Conservation (phyloP, 2,329 filamentous ascomycete species). For the Ascochyta koolunga region DNA sequence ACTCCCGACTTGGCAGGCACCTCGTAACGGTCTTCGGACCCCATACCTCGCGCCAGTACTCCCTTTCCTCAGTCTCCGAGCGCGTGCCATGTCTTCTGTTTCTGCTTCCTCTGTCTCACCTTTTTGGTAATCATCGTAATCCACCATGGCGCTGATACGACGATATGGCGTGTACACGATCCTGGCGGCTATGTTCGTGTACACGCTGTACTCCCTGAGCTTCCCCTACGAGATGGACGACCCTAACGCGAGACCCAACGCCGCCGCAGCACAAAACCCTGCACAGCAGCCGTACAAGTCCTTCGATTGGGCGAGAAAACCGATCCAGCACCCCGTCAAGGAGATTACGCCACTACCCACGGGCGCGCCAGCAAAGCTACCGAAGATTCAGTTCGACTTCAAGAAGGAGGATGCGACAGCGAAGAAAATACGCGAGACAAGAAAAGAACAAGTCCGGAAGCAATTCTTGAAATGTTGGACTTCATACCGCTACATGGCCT, state of each 20-base stretch:
- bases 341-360: conserved; percentile 47
- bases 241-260: conserved; percentile 10
- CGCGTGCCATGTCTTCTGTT: conserved; percentile 9
- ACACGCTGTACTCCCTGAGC: conserved; percentile 47
- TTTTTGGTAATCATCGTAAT: conserved; percentile 20
- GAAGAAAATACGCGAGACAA: conserved; percentile 42
- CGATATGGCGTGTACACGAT: conserved; percentile 46
- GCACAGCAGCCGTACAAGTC: conserved; percentile 20
- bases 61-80: background rate
- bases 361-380: conserved; percentile 46
- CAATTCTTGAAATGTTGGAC: conserved; percentile 54
- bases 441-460: conserved; percentile 48
- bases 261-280: conserved; percentile 4
- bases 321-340: conserved; percentile 49
- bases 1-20: conserved; percentile 14
- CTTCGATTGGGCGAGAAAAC: conserved; percentile 50
- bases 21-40: background rate
- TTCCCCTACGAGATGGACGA: conserved; percentile 36
- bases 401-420: conserved; percentile 41
- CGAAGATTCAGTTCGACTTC: conserved; percentile 53
- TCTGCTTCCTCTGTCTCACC: conserved; percentile 13
- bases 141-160: conserved; percentile 47
- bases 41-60: conserved; percentile 3
- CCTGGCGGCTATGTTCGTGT: conserved; percentile 43
- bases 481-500: conserved; percentile 53